These are phyloP conservation scores for Imleria badia DNA, from an alignment of 768 basidiomycete genomes.

Conservation along the genomic window DNA sequence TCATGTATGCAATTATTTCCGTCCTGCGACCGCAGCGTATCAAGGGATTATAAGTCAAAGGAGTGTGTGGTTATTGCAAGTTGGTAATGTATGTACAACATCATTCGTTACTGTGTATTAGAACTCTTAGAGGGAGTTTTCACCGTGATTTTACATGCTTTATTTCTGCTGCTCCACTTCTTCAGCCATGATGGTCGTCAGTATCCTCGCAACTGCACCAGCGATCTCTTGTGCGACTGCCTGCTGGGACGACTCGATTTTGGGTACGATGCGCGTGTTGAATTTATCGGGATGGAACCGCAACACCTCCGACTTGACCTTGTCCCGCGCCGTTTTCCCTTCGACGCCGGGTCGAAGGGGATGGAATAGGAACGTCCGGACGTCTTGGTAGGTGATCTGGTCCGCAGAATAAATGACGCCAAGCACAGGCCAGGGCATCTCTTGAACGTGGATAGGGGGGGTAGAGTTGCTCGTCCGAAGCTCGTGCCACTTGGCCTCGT, in stretches of 20 bases:
- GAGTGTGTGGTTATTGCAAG: too few species aligned
- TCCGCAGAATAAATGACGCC: slow-evolving; percentile 14
- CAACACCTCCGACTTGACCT: slow-evolving; percentile 45
- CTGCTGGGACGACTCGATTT: slow-evolving; percentile 35
- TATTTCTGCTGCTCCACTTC: slow-evolving; percentile 5
- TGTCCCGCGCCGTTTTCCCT: slow-evolving; percentile 35
- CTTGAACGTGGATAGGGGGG: slow-evolving; percentile 25
- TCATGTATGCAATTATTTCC: too few species aligned
- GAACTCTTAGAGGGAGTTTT: neutral
- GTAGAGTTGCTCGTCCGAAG: slow-evolving; percentile 26
- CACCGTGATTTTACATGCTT: neutral
- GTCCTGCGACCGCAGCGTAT: too few species aligned
- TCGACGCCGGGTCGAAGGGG: slow-evolving; percentile 29
- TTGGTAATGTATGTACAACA: neutral
- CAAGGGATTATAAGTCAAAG: too few species aligned
- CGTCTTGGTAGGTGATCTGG: slow-evolving; percentile 36
- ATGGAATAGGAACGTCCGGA: slow-evolving; percentile 43
- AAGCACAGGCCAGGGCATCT: slow-evolving; percentile 49
- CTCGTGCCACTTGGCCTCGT: slow-evolving; percentile 39
- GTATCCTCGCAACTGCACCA: slow-evolving; percentile 39
- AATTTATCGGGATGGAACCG: slow-evolving; percentile 61
- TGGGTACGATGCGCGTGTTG: slow-evolving; percentile 35
- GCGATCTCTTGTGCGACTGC: slow-evolving; percentile 36
- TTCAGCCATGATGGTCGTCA: slow-evolving; percentile 37
- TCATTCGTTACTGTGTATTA: neutral